A percentile compares a stretch with the other conserved stretches of the same genome.
These are phyloP conservation scores for Dendrocalamus latiflorus DNA, from an alignment of 202 grass and related monocot genomes.

Conservation along the genomic window DNA sequence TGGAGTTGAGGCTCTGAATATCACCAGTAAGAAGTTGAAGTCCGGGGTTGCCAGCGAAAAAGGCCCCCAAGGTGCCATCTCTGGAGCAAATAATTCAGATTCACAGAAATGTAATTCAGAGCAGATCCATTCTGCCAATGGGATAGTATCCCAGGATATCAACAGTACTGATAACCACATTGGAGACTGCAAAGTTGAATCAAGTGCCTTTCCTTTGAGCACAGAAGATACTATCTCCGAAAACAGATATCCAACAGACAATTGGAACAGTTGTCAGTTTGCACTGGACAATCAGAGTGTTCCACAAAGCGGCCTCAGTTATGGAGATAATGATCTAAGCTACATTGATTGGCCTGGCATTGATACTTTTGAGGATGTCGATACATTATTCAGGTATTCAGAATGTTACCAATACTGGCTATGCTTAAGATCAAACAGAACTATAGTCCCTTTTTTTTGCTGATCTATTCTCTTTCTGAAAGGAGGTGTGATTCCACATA, in stretches of 20 bases:
- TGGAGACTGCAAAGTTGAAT: slow-evolving; percentile 29
- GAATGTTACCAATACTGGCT: neutral
- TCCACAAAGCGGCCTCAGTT: slow-evolving; percentile 34
- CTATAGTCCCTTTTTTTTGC: neutral
- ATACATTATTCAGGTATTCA: slow-evolving; percentile 85
- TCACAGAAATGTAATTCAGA: slow-evolving; percentile 44
- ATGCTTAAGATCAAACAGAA: neutral
- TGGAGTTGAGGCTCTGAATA: slow-evolving; percentile 25
- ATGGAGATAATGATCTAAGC: slow-evolving; percentile 66
- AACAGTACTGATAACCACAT: slow-evolving; percentile 7
- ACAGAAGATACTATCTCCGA: slow-evolving; percentile 33
- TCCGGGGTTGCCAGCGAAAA: slow-evolving; percentile 32
- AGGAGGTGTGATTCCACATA: slow-evolving; percentile 76
- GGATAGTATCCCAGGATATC: slow-evolving; percentile 16
- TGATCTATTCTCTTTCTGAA: slow-evolving; percentile 11
- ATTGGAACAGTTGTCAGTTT: no score
- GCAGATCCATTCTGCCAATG: slow-evolving; percentile 23
- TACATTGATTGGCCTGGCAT: slow-evolving; percentile 86
- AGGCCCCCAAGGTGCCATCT: slow-evolving; percentile 19
- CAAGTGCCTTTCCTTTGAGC: slow-evolving; percentile 20
- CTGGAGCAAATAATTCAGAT: slow-evolving; percentile 31
- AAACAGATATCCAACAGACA: slow-evolving; percentile 44
- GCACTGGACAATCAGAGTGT: slow-evolving; percentile 23
- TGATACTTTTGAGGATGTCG: slow-evolving; percentile 89
- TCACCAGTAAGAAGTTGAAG: slow-evolving; percentile 54